Evolutionary conservation across 257 asterid genomes (phyloP), one percentile per base, ranked within the genome.

Genomic region (Prunella vulgaris): DNA sequence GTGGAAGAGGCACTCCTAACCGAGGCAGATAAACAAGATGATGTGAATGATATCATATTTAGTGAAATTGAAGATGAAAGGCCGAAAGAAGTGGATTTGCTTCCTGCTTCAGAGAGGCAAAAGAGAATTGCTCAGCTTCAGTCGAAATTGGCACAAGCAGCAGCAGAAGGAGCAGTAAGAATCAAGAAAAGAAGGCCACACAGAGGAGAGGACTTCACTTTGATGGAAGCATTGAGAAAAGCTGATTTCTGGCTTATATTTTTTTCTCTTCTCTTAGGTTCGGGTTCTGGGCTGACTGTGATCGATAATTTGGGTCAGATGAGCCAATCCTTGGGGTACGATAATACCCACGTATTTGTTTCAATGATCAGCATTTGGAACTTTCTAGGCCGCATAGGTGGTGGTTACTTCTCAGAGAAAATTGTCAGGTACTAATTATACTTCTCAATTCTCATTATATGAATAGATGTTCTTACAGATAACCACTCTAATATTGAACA

Each of bases 91-190:
- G 77, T 82, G n/a, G 87, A 84, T 76, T 25, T 74, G 84, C 81
- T 82, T 44, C 82, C 87, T 1, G 82, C 79, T 69, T 68, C 13
- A 13, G 85, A 84, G 75, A 78, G 87, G 66, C 84, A 78, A 15
- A 84, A 80, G 79, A 76, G 86, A 56, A 84, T 80, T 9, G 86
- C 85, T 10, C 86, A 77, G 38, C 78, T 82, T 18, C 89, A 82
- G 77, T 42, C 83, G n/a, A 84, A 60, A 68, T 74, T 84, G 15
- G 83, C 87, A 9, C 85, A 78, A 69, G 89, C 89, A 1, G 93
- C 86, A 44, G 92, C 89, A n/a, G 86, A 74, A 66, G 92, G 89
- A 63, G 92, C 89, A 0, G 87, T 84, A 48, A 72, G 87, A 69
- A 75, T 80, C 60, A 82, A 80, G 70, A 67, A 74, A 64, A 74